Evolutionary conservation across 257 asterid species (phyloP), one percentile per base, ranked within the genome.

Genomic region (Phtheirospermum japonicum): DNA sequence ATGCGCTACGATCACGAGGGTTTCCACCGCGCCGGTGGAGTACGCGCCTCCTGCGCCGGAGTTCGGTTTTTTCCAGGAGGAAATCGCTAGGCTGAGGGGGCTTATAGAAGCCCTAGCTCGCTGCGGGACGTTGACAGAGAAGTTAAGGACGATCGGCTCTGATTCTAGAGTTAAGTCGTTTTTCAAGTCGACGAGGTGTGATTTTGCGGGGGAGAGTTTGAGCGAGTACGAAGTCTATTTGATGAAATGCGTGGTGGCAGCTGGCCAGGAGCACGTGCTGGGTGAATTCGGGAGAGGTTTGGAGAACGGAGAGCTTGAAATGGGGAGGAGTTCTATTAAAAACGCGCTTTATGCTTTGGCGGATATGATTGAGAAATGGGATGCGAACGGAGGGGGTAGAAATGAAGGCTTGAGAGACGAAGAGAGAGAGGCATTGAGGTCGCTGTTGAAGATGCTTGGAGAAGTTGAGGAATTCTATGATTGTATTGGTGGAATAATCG

Each of bases 401-500:
- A 57, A 70, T 4, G 69, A 61, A 61, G 71, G 73, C 31, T 48
- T 76, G 30, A 75, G 66, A 52, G 83, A 66, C 19, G 81, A 77
- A 54, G 86, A 87, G 50, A 65, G 75, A 56, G 74, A 33, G 42
- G 83, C 87, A 17, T 73, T 93, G 77, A 73, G 73, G 74, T 85
- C 85, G 42, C 63, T 89, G 80, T 61, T 93, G 85, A 87, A 81
- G 74, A 80, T 77, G 77, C 89, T 93, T 19, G 86, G 80, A 30
- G 94, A 93, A 43, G 82, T 89, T 31, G 99, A 93, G 76, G 79
- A 74, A 65, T 89, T 93, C 73, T 93, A 89, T 76, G 92, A 93
- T 53, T 89, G 95, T 75, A 83, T 93, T 71, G 97, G 99, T 66
- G 99, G 99, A 65, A 85, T 89, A 56, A 81, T 93, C 37, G 99